A percentile compares a stretch with the other conserved stretches of the same genome.
phyloP scores from a whole-genome alignment of 163 green algal genomes.

The Scenedesmus sp. region DNA sequence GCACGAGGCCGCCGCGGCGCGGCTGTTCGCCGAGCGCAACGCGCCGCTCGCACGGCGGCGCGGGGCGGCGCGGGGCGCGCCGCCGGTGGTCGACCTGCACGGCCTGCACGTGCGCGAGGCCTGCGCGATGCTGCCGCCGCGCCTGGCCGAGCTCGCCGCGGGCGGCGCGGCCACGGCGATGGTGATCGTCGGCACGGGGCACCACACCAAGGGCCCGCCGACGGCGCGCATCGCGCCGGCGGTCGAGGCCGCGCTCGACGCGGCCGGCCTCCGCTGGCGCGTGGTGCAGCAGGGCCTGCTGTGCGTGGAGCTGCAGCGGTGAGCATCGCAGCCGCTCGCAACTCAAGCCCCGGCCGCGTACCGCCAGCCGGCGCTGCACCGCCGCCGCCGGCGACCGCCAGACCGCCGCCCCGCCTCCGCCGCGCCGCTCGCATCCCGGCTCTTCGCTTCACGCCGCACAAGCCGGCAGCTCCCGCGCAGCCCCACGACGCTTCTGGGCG shows the following conservation, averaged over 20 bases:
- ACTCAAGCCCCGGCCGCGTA: too few species aligned
- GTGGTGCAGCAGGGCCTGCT: slow-evolving; percentile 28
- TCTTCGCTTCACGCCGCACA: too few species aligned
- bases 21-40: slow-evolving; percentile 28
- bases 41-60: neutral
- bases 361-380: too few species aligned
- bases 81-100: slow-evolving; percentile 27
- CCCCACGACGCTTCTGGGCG: too few species aligned
- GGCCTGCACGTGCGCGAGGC: slow-evolving; percentile 35
- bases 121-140: slow-evolving; percentile 3
- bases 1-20: slow-evolving; percentile 15
- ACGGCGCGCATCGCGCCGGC: slow-evolving; percentile 7
- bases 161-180: neutral
- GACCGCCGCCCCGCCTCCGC: too few species aligned
- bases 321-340: too few species aligned
- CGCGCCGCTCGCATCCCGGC: too few species aligned
- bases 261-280: neutral
- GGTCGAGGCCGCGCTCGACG: slow-evolving; percentile 16
- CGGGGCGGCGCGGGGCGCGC: neutral
- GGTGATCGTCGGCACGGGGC: slow-evolving; percentile 26
- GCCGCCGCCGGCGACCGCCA: too few species aligned
- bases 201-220: slow-evolving; percentile 39
- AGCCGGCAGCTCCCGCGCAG: too few species aligned
- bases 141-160: neutral
- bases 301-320: neutral